A percentile compares a stretch with the other conserved stretches of the same genome.
These are phyloP conservation scores for Candida jianshihensis DNA, from an alignment of 805 yeast genomes.

Conservation along the genomic window DNA sequence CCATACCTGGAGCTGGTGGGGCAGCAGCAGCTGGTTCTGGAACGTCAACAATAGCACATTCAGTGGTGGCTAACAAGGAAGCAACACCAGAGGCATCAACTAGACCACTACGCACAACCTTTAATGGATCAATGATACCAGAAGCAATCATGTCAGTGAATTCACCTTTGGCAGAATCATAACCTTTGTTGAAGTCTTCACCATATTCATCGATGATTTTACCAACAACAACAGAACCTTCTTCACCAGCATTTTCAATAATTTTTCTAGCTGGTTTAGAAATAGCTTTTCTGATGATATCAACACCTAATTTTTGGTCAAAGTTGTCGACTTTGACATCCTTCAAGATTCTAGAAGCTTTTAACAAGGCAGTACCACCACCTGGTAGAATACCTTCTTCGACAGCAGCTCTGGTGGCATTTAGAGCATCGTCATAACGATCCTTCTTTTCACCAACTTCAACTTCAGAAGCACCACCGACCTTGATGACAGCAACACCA, in stretches of 20 bases:
- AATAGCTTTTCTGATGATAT: constrained; percentile 90
- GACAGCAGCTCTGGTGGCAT: constrained; percentile 99
- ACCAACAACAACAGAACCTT: constrained; percentile 95
- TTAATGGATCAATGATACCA: constrained; percentile 98
- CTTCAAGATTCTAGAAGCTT: constrained; percentile 64
- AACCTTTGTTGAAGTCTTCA: constrained; percentile 82
- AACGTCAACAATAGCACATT: constrained; percentile 96
- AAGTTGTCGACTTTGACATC: constrained; percentile 67
- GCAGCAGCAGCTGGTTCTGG: constrained; percentile 62
- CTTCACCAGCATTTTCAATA: constrained; percentile 97
- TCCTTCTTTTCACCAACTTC: constrained; percentile 99
- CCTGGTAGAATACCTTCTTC: constrained; percentile 99
- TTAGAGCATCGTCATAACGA: constrained; percentile 96
- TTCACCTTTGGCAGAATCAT: constrained; percentile 89
- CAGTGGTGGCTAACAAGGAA: constrained; percentile 94
- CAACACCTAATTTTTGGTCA: constrained; percentile 96
- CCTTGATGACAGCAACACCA: constrained; percentile 97
- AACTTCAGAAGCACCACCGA: constrained; percentile 96
- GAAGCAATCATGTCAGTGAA: constrained; percentile 93
- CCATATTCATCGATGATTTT: constrained; percentile 52
- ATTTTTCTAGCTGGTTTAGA: constrained; percentile 95
- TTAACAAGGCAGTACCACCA: constrained; percentile 97
- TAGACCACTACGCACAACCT: constrained; percentile 95
- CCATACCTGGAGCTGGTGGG: constrained; percentile 41
- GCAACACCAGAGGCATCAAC: constrained; percentile 98